Percentiles rank a stretch among this genome's conserved stretches.
Conservation (phyloP, 2,329 filamentous ascomycete genomes). For the Neurospora sp. region DNA sequence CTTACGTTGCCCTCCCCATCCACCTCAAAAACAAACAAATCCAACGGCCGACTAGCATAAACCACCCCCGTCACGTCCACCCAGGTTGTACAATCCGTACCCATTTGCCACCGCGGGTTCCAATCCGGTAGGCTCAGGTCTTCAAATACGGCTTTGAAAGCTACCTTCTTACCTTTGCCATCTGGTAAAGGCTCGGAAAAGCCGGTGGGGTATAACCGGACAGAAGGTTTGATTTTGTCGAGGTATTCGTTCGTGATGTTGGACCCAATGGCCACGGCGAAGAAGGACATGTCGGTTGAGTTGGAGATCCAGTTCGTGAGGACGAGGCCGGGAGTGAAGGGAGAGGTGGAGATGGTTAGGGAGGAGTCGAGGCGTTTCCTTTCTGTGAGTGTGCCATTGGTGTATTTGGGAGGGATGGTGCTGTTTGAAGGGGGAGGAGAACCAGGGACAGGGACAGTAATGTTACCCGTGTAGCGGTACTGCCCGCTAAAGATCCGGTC, state of each 20-base stretch:
- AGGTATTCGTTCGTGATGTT: slow-evolving; percentile 18
- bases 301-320: slow-evolving; percentile 24
- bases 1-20: slow-evolving; percentile 13
- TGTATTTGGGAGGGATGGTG: neutral
- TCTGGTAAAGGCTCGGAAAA: slow-evolving; percentile 17
- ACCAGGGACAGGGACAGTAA: neutral
- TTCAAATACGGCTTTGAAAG: slow-evolving; percentile 27
- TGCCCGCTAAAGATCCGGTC: slow-evolving; percentile 18
- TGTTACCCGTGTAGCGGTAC: slow-evolving; percentile 14
- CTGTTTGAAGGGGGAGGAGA: neutral
- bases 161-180: slow-evolving; percentile 18
- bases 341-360: slow-evolving; percentile 20
- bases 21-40: slow-evolving; percentile 20
- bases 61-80: slow-evolving; percentile 15
- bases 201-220: slow-evolving; percentile 24
- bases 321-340: slow-evolving; percentile 19
- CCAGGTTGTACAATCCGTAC: slow-evolving; percentile 18
- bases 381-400: neutral
- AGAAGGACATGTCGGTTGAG: slow-evolving; percentile 21
- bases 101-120: slow-evolving; percentile 7
- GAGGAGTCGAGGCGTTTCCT: slow-evolving; percentile 19
- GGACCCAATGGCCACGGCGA: slow-evolving; percentile 12
- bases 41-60: slow-evolving; percentile 17
- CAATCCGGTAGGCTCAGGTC: slow-evolving; percentile 13
- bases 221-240: slow-evolving; percentile 16